Base-by-base conservation (phyloP, 345 rosid genomes). In the Gossypium longicalyx region DNA sequence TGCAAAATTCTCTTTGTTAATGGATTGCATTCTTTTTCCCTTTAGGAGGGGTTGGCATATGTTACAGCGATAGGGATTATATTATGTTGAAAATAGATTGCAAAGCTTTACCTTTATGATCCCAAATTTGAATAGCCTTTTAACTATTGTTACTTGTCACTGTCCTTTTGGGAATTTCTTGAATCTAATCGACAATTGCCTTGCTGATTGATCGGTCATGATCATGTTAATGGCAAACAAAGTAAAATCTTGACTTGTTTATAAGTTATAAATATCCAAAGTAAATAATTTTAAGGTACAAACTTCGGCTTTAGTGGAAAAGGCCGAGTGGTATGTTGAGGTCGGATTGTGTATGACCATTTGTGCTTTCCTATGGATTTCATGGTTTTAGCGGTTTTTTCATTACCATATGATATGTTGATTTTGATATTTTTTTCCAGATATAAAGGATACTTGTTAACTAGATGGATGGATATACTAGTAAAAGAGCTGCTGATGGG, bases 391-490 rank as follows among this genome's bases (percentile, higher is more conserved):
- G 13, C 10, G 38, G n/a, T 25, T 74, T 23, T 16, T 19, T 43
- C 47, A 20, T 59, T 43, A 71, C 52, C 16, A 9, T 66, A 29
- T 74, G 52, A 41, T 65, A 64, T 25, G 12, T 43, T 43, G 41
- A 63, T 38, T 45, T 45, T 57, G 23, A 64, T 75, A 8, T 73
- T 59, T 34, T 22, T 38, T 78, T 74, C 58, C 88, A 87, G 96
- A 78, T 76, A 61, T 79, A 44, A 61, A 49, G 54, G 60, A 23
- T 68, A 25, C 54, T n/a, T 69, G 58, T 72, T 67, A 60, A 67
- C 52, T 77, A 79, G 73, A 95, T 95, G 99, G 98, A 90, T 81
- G 87, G 85, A 57, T 86, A 85, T 82, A 83, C 96, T 11, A 84
- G 94, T 76, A 91, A 90, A 83, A 85, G 89, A 84, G 82, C 83